Percentiles rank a stretch among this genome's conserved stretches.
These are phyloP conservation scores for Ambrosiella beaveri DNA, from an alignment of 2,329 filamentous ascomycete genomes.

Conservation along the genomic window DNA sequence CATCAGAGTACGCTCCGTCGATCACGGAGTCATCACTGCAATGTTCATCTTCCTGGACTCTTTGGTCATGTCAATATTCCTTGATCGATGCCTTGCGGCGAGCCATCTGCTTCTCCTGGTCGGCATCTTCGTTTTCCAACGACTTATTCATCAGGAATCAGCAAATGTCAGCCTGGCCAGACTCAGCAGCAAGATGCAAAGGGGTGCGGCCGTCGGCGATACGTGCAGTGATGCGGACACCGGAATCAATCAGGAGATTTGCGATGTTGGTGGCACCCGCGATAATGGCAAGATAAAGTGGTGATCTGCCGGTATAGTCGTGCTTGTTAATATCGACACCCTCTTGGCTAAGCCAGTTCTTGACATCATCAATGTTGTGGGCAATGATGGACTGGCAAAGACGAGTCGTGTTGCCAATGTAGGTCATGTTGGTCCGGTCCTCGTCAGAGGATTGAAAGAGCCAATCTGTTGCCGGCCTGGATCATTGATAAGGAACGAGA, in stretches of 20 bases:
- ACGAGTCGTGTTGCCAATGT: conserved; percentile 59
- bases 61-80: neutral
- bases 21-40: conserved; percentile 23
- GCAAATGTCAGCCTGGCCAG: conserved; percentile 52
- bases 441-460: conserved; percentile 65
- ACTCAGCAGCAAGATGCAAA: conserved; percentile 61
- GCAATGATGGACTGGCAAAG: conserved; percentile 72
- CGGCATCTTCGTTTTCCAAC: conserved; percentile 38
- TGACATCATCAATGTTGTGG: conserved; percentile 47
- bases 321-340: conserved; percentile 53
- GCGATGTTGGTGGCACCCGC: conserved; percentile 54
- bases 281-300: conserved; percentile 59
- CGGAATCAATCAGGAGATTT: conserved; percentile 50
- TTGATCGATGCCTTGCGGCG: conserved; percentile 23
- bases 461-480: conserved; percentile 58
- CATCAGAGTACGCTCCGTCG: conserved; percentile 32
- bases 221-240: conserved; percentile 55
- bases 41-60: conserved; percentile 11
- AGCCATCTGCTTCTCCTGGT: conserved; percentile 29
- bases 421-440: conserved; percentile 86
- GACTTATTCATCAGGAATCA: conserved; percentile 58
- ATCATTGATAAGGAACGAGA: conserved; percentile 63
- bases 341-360: conserved; percentile 38
- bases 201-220: conserved; percentile 66
- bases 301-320: conserved; percentile 63